These are phyloP conservation scores for Actinomortierella wolfii DNA, from an alignment of 371 early-diverging fungal genomes.

Conservation along the genomic window DNA sequence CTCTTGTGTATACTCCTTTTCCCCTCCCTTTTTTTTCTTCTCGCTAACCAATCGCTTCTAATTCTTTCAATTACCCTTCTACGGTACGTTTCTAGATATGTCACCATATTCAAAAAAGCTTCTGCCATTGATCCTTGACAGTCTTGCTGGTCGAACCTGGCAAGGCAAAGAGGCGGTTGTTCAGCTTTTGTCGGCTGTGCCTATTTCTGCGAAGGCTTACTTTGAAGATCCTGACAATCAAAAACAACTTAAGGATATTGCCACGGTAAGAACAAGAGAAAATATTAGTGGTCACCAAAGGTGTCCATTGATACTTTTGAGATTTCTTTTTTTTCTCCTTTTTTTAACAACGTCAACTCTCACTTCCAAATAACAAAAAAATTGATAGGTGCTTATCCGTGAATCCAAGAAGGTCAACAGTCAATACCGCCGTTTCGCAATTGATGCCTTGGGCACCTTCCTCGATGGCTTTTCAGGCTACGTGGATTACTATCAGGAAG, in stretches of 20 bases:
- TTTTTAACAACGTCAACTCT: background rate
- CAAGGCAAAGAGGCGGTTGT: constrained; percentile 87
- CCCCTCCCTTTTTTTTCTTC: no score
- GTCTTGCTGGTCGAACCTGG: constrained; percentile 82
- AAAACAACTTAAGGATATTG: constrained; percentile 51
- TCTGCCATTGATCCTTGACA: constrained; percentile 67
- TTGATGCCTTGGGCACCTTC: constrained; percentile 67
- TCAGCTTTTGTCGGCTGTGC: constrained; percentile 68
- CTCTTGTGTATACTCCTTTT: no score
- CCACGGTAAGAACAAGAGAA: constrained; percentile 46
- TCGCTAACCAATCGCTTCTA: background rate
- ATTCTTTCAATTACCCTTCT: no score
- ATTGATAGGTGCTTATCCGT: constrained; percentile 60
- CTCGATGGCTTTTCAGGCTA: constrained; percentile 56
- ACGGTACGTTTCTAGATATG: constrained; percentile 15
- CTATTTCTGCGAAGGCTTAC: constrained; percentile 58
- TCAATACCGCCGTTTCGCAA: constrained; percentile 68
- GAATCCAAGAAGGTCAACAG: constrained; percentile 78
- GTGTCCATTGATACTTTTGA: background rate
- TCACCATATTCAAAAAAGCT: constrained; percentile 51
- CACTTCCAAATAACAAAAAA: background rate
- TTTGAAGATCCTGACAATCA: constrained; percentile 43
- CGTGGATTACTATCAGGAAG: constrained; percentile 59
- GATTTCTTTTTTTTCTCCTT: background rate
- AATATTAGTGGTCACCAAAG: background rate